These are phyloP conservation scores for Marasmius fiardii DNA, from an alignment of 1,284 basidiomycete species.

Conservation along the genomic window DNA sequence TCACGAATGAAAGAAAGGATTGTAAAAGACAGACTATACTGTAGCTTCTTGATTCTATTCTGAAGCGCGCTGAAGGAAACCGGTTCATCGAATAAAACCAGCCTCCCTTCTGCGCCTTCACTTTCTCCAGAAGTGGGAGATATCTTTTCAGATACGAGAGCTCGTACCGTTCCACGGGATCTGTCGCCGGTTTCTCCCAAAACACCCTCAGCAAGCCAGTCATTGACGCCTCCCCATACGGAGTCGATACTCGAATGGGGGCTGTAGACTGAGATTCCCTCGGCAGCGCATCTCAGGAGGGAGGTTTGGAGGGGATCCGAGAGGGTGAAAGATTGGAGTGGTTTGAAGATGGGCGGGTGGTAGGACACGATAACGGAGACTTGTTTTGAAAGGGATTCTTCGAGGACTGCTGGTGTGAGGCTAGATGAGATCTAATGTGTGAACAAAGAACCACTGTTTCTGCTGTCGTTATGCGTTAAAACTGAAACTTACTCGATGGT, in stretches of 20 bases:
- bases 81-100: conserved; percentile 58
- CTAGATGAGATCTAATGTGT: conserved; percentile 42
- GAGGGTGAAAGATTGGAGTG: conserved; percentile 77
- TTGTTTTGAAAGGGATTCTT: conserved; percentile 67
- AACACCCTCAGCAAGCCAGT: conserved; percentile 65
- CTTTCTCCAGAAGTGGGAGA: conserved; percentile 27
- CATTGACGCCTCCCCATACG: conserved; percentile 82
- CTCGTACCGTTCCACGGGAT: conserved; percentile 22
- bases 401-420: conserved; percentile 73
- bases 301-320: conserved; percentile 77
- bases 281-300: conserved; percentile 74
- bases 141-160: conserved; percentile 37
- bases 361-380: conserved; percentile 79
- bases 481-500: conserved; percentile 83
- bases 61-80: conserved; percentile 59
- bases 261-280: conserved; percentile 83
- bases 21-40: background rate
- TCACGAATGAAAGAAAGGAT: conserved; percentile 1
- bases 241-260: conserved; percentile 88
- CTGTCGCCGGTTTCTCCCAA: conserved; percentile 19
- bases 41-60: conserved; percentile 8
- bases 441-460: too few relatives aligned
- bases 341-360: conserved; percentile 88
- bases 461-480: too few relatives aligned
- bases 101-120: conserved; percentile 65